phyloP scores from a whole-genome alignment of 176 grass and related monocot species.

The Zea mays region DNA sequence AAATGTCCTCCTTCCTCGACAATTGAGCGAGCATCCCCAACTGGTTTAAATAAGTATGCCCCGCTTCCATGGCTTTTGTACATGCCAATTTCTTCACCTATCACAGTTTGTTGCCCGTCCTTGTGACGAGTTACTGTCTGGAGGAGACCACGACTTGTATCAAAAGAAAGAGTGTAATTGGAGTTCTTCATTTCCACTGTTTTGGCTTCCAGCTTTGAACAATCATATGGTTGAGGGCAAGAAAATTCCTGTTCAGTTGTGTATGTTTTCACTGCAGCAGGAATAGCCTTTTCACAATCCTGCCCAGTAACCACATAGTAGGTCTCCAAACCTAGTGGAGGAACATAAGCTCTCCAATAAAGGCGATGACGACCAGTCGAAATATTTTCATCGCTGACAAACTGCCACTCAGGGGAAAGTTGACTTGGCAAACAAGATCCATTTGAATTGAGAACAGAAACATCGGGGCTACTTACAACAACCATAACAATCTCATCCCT shows the following conservation, averaged over 20 bases:
- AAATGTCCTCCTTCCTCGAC: conserved; percentile 75
- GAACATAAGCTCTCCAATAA: conserved; percentile 92
- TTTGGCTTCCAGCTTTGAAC: conserved; percentile 73
- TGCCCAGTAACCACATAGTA: conserved; percentile 66
- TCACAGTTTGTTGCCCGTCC: conserved; percentile 54
- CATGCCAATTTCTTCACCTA: conserved; percentile 91
- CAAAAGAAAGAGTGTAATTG: conserved; percentile 77
- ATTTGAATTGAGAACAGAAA: conserved; percentile 74
- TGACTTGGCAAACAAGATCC: conserved; percentile 91
- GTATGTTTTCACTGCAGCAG: conserved; percentile 63
- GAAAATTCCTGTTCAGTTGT: conserved; percentile 52
- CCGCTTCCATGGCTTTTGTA: conserved; percentile 85
- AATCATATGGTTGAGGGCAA: conserved; percentile 83
- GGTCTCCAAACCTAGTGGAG: conserved; percentile 90
- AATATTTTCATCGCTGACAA: conserved; percentile 48
- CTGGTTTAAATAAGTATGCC: conserved; percentile 96
- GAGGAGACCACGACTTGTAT: conserved; percentile 70
- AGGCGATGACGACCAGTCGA: conserved; percentile 72
- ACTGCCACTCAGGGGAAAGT: conserved; percentile 86
- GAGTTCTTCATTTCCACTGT: conserved; percentile 66
- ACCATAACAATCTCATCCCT: conserved; percentile 95
- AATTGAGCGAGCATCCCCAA: conserved; percentile 69
- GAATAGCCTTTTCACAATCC: conserved; percentile 71
- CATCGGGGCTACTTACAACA: conserved; percentile 64
- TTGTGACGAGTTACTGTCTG: conserved; percentile 55